Evolutionary conservation across 2,329 filamentous ascomycete species (phyloP).

Genomic region (Fusarium fracticaudum): DNA sequence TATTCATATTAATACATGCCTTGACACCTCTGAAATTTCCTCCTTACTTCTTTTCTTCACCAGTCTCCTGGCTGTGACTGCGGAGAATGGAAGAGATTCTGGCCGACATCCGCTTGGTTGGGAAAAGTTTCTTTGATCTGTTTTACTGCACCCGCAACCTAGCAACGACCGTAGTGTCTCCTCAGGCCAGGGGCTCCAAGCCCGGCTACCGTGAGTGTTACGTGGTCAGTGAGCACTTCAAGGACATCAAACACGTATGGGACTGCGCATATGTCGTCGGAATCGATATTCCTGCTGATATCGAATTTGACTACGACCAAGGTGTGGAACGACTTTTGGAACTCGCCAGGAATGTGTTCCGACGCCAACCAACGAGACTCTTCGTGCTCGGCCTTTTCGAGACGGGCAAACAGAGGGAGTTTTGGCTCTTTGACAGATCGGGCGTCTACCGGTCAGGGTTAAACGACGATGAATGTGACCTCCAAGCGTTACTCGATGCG

Average conservation of each 20-base stretch:
- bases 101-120: not conserved
- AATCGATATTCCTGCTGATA: not conserved
- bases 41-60: fast-evolving
- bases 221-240: not conserved
- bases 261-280: not conserved
- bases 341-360: not conserved
- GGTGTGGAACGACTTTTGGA: not conserved
- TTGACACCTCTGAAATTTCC: not conserved
- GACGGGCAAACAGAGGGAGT: constrained; percentile 28
- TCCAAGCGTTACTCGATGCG: not conserved
- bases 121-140: not conserved
- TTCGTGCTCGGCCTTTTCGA: constrained; percentile 25
- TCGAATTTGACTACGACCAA: not conserved
- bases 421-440: constrained; percentile 38
- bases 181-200: not conserved
- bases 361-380: constrained; percentile 30
- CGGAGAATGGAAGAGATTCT: not conserved
- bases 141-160: not conserved
- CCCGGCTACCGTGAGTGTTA: not conserved
- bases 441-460: constrained; percentile 28
- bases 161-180: not conserved
- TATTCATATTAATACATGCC: not conserved
- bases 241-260: not conserved
- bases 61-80: not conserved
- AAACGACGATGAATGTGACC: not conserved